Conservation (phyloP, 805 yeast genomes). For the Zygosaccharomyces rouxii region DNA sequence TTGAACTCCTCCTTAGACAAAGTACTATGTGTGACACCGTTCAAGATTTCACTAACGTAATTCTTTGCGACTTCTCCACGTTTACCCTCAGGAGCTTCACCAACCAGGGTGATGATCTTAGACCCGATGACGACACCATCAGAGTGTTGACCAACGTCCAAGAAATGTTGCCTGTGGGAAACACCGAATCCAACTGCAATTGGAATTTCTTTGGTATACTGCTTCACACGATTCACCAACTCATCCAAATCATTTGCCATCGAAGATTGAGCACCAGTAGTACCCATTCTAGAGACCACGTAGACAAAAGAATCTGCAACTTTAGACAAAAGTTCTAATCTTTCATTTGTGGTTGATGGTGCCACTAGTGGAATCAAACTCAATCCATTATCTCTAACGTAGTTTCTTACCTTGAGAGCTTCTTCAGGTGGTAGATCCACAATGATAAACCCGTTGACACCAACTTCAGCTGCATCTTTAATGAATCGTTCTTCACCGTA, state of each 20-base stretch:
- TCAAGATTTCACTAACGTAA: conserved; percentile 66
- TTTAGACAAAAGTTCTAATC: conserved; percentile 69
- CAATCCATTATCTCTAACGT: conserved; percentile 62
- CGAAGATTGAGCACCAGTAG: conserved; percentile 80
- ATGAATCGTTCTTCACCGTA: conserved; percentile 87
- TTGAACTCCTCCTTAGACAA: conserved; percentile 36
- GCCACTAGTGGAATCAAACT: conserved; percentile 93
- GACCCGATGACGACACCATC: conserved; percentile 98
- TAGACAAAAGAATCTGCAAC: conserved; percentile 95
- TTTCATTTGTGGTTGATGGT: conserved; percentile 90
- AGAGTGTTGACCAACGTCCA: conserved; percentile 70
- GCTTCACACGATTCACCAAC: conserved; percentile 71
- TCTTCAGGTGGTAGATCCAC: conserved; percentile 98
- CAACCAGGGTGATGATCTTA: conserved; percentile 67
- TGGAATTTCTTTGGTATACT: conserved; percentile 70
- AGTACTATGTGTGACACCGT: conserved; percentile 43
- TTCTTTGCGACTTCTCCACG: conserved; percentile 60
- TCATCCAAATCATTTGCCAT: conserved; percentile 59
- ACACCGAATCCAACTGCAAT: conserved; percentile 98
- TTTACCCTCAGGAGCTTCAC: conserved; percentile 54
- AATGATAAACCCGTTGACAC: conserved; percentile 91
- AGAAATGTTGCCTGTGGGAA: conserved; percentile 85
- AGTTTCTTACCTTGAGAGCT: conserved; percentile 78
- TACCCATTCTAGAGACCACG: conserved; percentile 97
- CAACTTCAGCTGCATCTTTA: conserved; percentile 74